A percentile compares a stretch with the other conserved stretches of the same genome.
These are phyloP conservation scores for Stagonosporopsis rhizophila DNA, from an alignment of 2,329 filamentous ascomycete genomes.

Conservation along the genomic window DNA sequence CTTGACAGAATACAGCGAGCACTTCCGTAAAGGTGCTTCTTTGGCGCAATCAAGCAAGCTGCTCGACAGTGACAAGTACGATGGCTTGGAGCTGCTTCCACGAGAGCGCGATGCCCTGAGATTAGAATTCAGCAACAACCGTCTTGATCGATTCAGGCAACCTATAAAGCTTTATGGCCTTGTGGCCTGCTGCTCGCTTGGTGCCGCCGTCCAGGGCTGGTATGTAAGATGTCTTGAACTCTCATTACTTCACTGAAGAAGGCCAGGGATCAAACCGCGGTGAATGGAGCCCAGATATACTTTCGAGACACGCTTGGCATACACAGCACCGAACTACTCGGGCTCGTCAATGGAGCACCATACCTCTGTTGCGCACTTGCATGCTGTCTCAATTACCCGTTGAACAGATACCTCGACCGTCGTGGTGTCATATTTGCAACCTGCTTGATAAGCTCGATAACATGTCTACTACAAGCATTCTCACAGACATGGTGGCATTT, in stretches of 20 bases:
- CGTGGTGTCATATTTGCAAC: constrained; percentile 31
- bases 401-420: constrained; percentile 29
- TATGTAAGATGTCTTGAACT: constrained; percentile 4
- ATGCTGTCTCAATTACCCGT: constrained; percentile 31
- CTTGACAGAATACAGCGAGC: background rate
- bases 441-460: constrained; percentile 30
- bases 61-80: background rate
- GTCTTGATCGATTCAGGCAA: constrained; percentile 33
- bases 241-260: background rate
- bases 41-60: constrained; percentile 1
- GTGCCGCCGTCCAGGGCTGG: constrained; percentile 34
- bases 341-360: constrained; percentile 30
- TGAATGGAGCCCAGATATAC: background rate
- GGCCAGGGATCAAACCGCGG: background rate
- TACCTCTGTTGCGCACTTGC: constrained; percentile 31
- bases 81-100: background rate
- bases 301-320: constrained; percentile 1
- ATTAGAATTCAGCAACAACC: background rate
- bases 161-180: constrained; percentile 30
- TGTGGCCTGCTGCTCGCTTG: constrained; percentile 28
- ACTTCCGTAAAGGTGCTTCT: background rate
- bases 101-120: background rate
- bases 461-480: constrained; percentile 29
- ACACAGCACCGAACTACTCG: constrained; percentile 16
- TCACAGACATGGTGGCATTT: constrained; percentile 28